Conservation (phyloP, 768 basidiomycete species). For the Saitozyma sp. region DNA sequence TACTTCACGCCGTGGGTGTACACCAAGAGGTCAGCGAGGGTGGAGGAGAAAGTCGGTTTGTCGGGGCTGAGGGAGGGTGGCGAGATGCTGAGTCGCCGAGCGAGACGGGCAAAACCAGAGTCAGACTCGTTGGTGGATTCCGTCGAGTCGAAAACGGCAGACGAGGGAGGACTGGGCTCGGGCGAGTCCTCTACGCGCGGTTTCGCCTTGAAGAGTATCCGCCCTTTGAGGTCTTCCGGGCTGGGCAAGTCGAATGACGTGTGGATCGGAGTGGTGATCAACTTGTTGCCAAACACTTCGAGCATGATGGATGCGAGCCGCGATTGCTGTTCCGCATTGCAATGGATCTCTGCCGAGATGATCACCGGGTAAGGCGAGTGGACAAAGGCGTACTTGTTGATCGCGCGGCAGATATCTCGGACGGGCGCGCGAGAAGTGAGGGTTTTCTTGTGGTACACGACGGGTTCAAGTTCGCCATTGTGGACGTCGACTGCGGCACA, state of each 20-base stretch:
- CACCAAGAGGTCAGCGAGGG: constrained; percentile 73
- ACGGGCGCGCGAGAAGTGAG: constrained; percentile 79
- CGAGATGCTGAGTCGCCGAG: constrained; percentile 28
- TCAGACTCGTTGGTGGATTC: constrained; percentile 35
- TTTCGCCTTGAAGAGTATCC: constrained; percentile 78
- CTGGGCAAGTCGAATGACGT: constrained; percentile 67
- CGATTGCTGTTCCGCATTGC: constrained; percentile 74
- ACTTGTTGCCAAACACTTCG: constrained; percentile 61
- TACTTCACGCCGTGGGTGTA: constrained; percentile 97
- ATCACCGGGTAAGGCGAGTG: constrained; percentile 88
- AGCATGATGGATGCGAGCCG: constrained; percentile 72
- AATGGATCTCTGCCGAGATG: constrained; percentile 91
- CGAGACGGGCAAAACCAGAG: constrained; percentile 30
- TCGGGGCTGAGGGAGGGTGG: constrained; percentile 7
- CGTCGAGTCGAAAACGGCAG: constrained; percentile 20
- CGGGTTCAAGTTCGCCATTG: constrained; percentile 79
- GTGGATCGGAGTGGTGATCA: constrained; percentile 58
- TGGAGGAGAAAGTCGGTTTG: constrained; percentile 58
- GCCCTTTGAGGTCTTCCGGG: constrained; percentile 75
- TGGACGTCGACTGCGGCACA: constrained; percentile 77
- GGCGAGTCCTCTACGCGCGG: background rate
- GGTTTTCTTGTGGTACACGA: constrained; percentile 86
- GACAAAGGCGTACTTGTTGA: constrained; percentile 85
- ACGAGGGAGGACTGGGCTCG: background rate
- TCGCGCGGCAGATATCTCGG: constrained; percentile 77